phyloP scores from a whole-genome alignment of 495 filamentous ascomycete species.

The Lophiotrema nucula region DNA sequence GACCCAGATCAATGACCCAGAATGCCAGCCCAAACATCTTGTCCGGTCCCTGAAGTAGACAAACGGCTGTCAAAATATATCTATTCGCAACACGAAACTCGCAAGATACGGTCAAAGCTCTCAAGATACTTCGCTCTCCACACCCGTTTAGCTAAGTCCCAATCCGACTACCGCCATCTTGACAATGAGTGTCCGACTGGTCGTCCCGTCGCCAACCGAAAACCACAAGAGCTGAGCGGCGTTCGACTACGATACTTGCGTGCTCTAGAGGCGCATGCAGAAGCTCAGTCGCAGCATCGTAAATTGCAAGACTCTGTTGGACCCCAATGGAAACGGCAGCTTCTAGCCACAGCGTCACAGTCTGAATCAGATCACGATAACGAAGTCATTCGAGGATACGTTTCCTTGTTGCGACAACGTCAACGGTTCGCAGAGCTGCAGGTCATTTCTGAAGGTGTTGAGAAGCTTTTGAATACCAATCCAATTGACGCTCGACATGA shows the following conservation, averaged over 20 bases:
- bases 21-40: conserved; percentile 3
- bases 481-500: conserved; percentile 4
- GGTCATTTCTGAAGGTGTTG: conserved; percentile 25
- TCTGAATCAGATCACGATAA: conserved; percentile 18
- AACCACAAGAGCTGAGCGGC: conserved; percentile 12
- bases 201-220: not conserved
- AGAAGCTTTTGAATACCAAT: conserved; percentile 24
- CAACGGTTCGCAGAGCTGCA: conserved; percentile 23
- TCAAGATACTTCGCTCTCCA: conserved; percentile 28
- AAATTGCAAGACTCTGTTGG: conserved; percentile 29
- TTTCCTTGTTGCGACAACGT: conserved; percentile 25
- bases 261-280: conserved; percentile 31
- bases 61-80: conserved; percentile 33
- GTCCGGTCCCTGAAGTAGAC: conserved; percentile 36
- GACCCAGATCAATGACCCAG: too few species aligned
- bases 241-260: conserved; percentile 29
- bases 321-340: conserved; percentile 9
- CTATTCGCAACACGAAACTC: conserved; percentile 33
- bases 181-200: not conserved
- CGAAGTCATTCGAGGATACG: conserved; percentile 22
- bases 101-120: conserved; percentile 28
- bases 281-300: conserved; percentile 30
- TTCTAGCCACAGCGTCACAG: conserved; percentile 5
- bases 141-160: not conserved
- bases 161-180: conserved; percentile 7